Evolutionary conservation across 2,329 filamentous ascomycete genomes (phyloP), one percentile per base, ranked within the genome.

Genomic region (Aspergillus quadrilineatus): DNA sequence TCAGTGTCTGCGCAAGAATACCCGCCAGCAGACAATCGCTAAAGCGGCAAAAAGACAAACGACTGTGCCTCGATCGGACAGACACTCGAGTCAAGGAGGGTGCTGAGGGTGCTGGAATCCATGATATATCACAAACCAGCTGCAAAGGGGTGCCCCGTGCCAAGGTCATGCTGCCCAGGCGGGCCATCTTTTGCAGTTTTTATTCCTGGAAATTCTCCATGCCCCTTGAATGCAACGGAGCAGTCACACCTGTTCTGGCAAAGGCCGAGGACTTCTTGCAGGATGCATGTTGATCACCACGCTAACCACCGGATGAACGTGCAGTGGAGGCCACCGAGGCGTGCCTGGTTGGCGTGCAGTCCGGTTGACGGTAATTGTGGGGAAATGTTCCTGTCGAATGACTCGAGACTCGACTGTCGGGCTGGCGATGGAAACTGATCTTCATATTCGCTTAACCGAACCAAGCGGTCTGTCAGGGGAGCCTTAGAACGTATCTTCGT

Each of bases 201-300:
- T 32, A 44, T 52, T 52, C 32, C 50, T 53, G 30, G 42, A 47
- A 46, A 46, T 39, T 46, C 9, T 47, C 43, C 30, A 29, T 10
- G 9, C 4, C 41, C 29, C 43, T 26, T n/a, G 39, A 22, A 9
- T 41, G 26, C 39, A 47, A 47, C 22, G 32, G 32, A 47, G n/a
- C 28, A 30, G 50, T 30, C 32, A 46, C 34, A 30, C 32, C 43
- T 32, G 17, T 39, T 39, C 29, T 39, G 39, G 30, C 4, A 39
- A 46, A 29, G 10, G 30, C 39, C 41, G 42, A 39, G n/a, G 6
- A 14, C n/a, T 14, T 53, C 30, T 29, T 17, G 41, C 26, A 37
- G 17, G 42, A 53, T 37, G 30, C 39, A 36, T 53, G 50, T 46
- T 41, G 50, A 53, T 53, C 50, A 37, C 22, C 10, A 28, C 41